Evolutionary conservation across 495 filamentous ascomycete species (phyloP), one percentile per base, ranked within the genome.

Genomic region (Glonium stellatum): DNA sequence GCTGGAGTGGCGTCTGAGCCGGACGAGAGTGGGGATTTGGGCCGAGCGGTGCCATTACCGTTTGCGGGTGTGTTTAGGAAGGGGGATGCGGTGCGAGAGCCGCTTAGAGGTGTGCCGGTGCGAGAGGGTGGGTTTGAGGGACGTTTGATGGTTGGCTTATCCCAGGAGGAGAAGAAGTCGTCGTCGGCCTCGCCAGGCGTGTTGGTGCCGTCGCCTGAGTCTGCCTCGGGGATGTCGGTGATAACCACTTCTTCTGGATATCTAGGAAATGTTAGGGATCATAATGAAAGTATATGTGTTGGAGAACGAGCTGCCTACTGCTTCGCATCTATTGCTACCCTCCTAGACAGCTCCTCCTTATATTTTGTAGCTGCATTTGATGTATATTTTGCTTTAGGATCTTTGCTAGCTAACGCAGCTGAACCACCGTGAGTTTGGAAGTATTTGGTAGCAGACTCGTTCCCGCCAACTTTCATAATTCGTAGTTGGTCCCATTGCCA

Each of bases 401-500:
- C 95, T 76, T 96, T 97, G 80, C 89, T 96, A 49, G 89, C 87
- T 62, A 98, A 80, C 41, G 91, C 92, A 51, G 92, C 92, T 35
- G 89, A 90, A 39, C 92, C 95, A 57, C 95, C 92, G 71, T 98
- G 90, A 57, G 87, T 84, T 74, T 96, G 91, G 78, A 97, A 97
- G 76, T 88, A 98, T 73, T 96, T 96, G 54, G 91, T 97, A 23
- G 93, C 95, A 34, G 91, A 96, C 74, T 97, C 93, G 71, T 98
- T 98, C 58, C 93, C 93, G 65, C 93, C 93, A 18, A 96, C 89
- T 75, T 97, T 97, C 93, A 98, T 98, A n/a, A 88, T 74, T 42
- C 93, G 87, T 35, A 98, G 82, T 70, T 97, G 92, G 69, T 97
- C 92, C 92, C 93, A 97, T 87, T 96, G 89, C 95, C 95, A 98